Base-by-base conservation (phyloP, 2,329 filamentous ascomycete genomes). In the Penicillium verrucosum region DNA sequence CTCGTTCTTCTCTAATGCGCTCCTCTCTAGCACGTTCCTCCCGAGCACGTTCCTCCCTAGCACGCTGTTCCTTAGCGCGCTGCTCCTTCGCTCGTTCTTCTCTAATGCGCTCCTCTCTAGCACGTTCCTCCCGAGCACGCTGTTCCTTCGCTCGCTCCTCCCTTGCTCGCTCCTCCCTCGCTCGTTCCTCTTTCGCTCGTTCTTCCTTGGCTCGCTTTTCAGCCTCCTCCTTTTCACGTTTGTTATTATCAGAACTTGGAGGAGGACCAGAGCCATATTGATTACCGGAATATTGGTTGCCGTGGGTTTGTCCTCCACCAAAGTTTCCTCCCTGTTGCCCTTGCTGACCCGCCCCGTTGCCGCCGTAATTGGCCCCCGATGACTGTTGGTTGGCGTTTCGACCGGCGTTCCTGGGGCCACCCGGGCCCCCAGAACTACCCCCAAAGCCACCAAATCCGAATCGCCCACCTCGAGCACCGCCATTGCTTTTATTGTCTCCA, bases 251-350 rank as follows among this genome's bases (percentile, higher is more conserved):
- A n/a, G 45, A 42, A 34, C 59, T 62, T 18, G 65, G 65, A 50
- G 67, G 55, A 43, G 59, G 56, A 50, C 61, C 68, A 37, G 69
- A 59, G 54, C 68, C 65, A 61, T 70, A 67, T 54, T 74, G 72
- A 57, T 73, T 70, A 32, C 73, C 72, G 37, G 65, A 54, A 54
- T 74, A 70, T 56, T 71, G 68, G 18, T 67, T 65, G 43, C 70
- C 69, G 27, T 65, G 66, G 42, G 66, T 60, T 44, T 65, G 62
- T 30, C 70, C 68, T 56, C 65, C 67, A 51, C 64, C 65, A 58
- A 59, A 70, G 30, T 69, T 68, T 53, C 68, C 67, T 49, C 70
- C 65, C 54, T 65, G 66, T 38, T 69, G 62, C 50, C 51, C 42
- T 45, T 63, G 60, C 37, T 61, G 60, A 25, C 55, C 53, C 14